Percentiles rank a stretch among this genome's conserved stretches.
phyloP scores from a whole-genome alignment of 1,284 basidiomycete genomes.

The Melanopsichium pennsylvanicum region DNA sequence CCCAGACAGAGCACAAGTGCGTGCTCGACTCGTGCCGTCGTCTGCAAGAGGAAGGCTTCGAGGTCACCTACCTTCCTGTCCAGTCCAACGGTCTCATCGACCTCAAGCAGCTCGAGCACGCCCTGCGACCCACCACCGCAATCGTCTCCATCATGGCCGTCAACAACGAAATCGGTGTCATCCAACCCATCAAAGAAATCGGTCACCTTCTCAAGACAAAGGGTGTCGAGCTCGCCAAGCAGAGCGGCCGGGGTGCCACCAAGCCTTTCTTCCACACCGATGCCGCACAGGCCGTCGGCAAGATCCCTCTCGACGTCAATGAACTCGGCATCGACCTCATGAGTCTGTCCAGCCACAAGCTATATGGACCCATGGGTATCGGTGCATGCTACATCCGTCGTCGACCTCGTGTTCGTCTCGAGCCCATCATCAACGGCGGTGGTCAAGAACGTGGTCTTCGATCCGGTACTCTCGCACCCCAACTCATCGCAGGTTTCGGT shows the following conservation, averaged over 20 bases:
- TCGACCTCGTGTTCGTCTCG: slow-evolving; percentile 89
- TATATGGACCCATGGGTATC: slow-evolving; percentile 97
- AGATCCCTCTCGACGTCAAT: slow-evolving; percentile 77
- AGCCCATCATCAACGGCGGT: slow-evolving; percentile 93
- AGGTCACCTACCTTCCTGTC: slow-evolving; percentile 96
- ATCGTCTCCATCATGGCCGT: slow-evolving; percentile 97
- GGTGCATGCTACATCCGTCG: slow-evolving; percentile 94
- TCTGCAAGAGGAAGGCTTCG: slow-evolving; percentile 94
- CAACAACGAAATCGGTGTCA: slow-evolving; percentile 99
- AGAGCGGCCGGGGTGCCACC: slow-evolving; percentile 68
- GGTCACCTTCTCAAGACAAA: slow-evolving; percentile 75
- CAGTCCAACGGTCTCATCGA: slow-evolving; percentile 84
- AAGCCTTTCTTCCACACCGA: slow-evolving; percentile 93
- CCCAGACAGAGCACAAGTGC: slow-evolving; percentile 88
- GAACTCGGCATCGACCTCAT: slow-evolving; percentile 94
- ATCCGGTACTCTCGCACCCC: slow-evolving; percentile 90
- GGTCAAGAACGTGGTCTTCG: slow-evolving; percentile 96
- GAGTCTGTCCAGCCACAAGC: slow-evolving; percentile 96
- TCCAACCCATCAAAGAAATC: slow-evolving; percentile 96
- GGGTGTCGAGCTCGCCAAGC: slow-evolving; percentile 74
- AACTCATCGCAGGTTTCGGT: slow-evolving; percentile 89
- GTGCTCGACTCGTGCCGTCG: slow-evolving; percentile 97
- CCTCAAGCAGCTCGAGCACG: slow-evolving; percentile 77
- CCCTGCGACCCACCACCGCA: slow-evolving; percentile 83
- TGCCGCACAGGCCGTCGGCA: slow-evolving; percentile 90